These are phyloP conservation scores for Populus hybrid DNA, from an alignment of 441 rosid species.

Conservation along the genomic window DNA sequence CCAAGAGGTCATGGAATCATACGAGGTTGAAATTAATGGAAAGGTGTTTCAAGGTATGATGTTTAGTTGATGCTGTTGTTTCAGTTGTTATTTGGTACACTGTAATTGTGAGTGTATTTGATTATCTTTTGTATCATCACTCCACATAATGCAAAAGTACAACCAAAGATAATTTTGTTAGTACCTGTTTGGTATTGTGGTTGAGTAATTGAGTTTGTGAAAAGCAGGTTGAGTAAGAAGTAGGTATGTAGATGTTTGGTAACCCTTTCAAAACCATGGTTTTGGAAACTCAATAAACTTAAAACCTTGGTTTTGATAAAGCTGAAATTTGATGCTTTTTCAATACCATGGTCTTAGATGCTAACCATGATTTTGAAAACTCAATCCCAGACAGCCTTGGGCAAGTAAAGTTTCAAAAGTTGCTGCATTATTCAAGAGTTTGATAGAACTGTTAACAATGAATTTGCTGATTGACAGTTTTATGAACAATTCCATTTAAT, in stretches of 20 bases:
- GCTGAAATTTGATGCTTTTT: background rate
- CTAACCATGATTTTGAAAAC: background rate
- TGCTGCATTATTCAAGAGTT: background rate
- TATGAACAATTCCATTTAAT: no score
- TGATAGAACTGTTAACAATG: no score
- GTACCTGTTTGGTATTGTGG: background rate
- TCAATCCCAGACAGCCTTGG: background rate
- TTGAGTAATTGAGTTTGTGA: background rate
- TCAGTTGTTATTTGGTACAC: no score
- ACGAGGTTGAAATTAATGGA: no score
- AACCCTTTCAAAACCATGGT: background rate
- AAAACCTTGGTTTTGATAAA: background rate
- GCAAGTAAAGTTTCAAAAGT: background rate
- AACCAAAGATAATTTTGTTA: no score
- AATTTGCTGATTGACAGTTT: background rate
- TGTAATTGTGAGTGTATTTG: no score
- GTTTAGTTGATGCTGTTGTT: no score
- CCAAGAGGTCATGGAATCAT: no score
- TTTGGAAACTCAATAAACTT: background rate
- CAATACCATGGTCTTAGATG: background rate
- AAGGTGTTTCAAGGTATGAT: no score
- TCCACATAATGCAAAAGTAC: no score
- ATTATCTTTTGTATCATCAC: no score
- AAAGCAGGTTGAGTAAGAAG: background rate
- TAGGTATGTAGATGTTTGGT: background rate